These are phyloP conservation scores for Phytophthora fragariae DNA, from an alignment of 352 stramenopile species.

Conservation along the genomic window DNA sequence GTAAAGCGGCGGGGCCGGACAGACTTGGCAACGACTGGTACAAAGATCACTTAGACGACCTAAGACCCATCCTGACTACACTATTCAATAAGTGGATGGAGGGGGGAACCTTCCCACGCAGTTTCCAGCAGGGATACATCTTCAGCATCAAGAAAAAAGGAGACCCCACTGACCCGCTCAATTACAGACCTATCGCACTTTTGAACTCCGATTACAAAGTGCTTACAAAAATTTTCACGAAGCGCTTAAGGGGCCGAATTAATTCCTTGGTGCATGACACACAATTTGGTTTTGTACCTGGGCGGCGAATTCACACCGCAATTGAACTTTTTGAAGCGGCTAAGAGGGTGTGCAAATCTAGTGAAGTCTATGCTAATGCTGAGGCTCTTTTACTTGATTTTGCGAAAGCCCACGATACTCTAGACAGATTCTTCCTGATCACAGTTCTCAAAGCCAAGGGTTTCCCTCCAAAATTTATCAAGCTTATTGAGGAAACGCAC, in stretches of 20 bases:
- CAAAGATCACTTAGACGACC: too few species aligned
- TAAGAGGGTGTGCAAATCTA: background rate
- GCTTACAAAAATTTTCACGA: background rate
- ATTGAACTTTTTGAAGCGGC: slow-evolving; percentile 5
- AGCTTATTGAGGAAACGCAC: background rate
- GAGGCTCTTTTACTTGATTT: slow-evolving; percentile 9
- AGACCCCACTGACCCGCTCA: background rate
- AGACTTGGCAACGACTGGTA: too few species aligned
- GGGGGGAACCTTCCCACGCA: background rate
- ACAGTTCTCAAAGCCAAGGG: background rate
- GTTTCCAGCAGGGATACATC: slow-evolving; percentile 2
- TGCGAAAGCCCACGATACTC: slow-evolving; percentile 5
- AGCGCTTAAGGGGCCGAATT: background rate
- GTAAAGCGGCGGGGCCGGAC: too few species aligned
- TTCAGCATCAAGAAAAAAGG: slow-evolving; percentile 14
- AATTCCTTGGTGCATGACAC: background rate
- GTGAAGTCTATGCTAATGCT: background rate
- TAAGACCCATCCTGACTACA: too few species aligned
- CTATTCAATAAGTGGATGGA: slow-evolving; percentile 3
- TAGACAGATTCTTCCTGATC: background rate
- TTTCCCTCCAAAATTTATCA: background rate
- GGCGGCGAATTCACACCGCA: background rate
- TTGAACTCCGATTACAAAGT: background rate
- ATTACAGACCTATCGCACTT: slow-evolving; percentile 7
- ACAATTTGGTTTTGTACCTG: slow-evolving; percentile 5